phyloP scores from a whole-genome alignment of 345 rosid genomes.

The Dovyalis caffra region DNA sequence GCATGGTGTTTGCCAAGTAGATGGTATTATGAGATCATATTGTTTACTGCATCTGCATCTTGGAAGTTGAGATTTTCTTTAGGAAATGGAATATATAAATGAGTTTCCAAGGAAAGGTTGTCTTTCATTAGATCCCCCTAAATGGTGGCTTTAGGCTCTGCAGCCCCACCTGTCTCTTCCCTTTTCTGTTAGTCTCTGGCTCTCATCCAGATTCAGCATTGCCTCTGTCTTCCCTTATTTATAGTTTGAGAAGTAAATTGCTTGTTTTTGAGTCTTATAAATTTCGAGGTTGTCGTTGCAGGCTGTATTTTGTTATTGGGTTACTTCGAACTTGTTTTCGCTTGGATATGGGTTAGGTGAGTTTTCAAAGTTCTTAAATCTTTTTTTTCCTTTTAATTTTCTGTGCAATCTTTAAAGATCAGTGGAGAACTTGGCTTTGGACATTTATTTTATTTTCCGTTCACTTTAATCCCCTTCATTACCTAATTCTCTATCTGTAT shows the following conservation, averaged over 20 bases:
- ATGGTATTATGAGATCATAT: neutral
- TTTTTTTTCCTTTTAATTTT: neutral
- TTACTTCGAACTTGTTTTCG: slow-evolving; percentile 81
- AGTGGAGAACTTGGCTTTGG: neutral
- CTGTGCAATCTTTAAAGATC: neutral
- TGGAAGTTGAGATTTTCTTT: neutral
- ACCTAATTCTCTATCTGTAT: neutral
- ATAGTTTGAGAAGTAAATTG: neutral
- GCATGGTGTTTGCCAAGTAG: neutral
- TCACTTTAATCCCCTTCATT: neutral
- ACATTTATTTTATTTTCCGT: neutral
- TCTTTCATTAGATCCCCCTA: no score
- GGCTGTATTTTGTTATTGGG: slow-evolving; percentile 93
- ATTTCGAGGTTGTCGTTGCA: slow-evolving; percentile 32
- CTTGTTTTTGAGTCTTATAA: neutral
- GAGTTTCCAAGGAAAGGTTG: neutral
- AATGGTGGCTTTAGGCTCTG: neutral
- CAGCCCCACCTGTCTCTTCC: neutral
- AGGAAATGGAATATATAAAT: neutral
- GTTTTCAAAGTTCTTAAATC: slow-evolving; percentile 6
- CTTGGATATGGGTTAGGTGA: slow-evolving; percentile 71
- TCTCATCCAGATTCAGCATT: neutral
- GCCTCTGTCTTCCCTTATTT: neutral
- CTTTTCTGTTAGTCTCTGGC: neutral
- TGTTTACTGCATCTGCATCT: neutral